Evolutionary conservation across 1,284 basidiomycete genomes (phyloP).

Genomic region (Vanrija sp.): DNA sequence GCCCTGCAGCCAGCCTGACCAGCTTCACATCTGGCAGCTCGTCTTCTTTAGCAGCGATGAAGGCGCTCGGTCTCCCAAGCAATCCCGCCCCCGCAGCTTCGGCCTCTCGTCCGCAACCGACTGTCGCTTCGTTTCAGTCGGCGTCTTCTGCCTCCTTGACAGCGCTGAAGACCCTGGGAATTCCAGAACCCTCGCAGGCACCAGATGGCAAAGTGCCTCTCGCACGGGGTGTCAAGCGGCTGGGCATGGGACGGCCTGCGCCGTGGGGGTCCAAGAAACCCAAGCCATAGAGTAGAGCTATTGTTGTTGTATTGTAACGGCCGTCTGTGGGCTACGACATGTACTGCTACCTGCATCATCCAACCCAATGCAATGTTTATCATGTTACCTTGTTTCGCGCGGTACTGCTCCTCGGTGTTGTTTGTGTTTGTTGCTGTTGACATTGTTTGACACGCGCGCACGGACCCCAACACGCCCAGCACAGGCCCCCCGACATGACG

Average conservation of each 20-base stretch:
- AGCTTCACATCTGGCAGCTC: conserved; percentile 28
- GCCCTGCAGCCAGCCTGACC: conserved; percentile 21
- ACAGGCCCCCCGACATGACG: background rate
- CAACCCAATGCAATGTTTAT: background rate
- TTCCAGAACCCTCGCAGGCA: conserved; percentile 3
- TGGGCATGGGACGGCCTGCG: conserved; percentile 46
- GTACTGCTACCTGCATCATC: background rate
- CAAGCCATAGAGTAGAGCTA: background rate
- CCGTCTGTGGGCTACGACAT: background rate
- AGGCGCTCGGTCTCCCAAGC: conserved; percentile 7
- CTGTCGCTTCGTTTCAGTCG: background rate
- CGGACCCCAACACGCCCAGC: background rate
- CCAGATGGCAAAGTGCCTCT: conserved; percentile 7
- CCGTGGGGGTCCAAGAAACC: conserved; percentile 34
- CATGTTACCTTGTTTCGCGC: background rate
- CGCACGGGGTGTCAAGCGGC: conserved; percentile 37
- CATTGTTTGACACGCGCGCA: background rate
- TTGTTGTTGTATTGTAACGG: background rate
- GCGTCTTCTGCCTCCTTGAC: background rate
- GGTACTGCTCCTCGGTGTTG: background rate
- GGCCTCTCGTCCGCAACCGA: background rate
- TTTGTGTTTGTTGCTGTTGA: background rate
- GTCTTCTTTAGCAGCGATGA: conserved; percentile 36
- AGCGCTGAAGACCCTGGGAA: conserved; percentile 18
- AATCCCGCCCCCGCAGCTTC: background rate